Percentiles rank a stretch among this genome's conserved stretches.
These are phyloP conservation scores for Cystobasidiaceae sp. DNA, from an alignment of 1,284 basidiomycete species.

Conservation along the genomic window DNA sequence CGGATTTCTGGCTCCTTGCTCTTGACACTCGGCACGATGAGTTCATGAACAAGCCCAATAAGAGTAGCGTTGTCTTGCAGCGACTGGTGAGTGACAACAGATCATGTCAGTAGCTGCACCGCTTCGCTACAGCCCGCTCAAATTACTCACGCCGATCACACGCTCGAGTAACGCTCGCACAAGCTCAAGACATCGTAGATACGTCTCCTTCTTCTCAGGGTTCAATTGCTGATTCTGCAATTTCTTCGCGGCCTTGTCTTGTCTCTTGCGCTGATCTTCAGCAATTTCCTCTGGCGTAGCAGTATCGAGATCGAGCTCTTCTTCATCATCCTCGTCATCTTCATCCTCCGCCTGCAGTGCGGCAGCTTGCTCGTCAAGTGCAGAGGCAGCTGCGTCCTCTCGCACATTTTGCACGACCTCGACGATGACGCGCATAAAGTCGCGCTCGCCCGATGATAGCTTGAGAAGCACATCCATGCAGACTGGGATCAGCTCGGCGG, in stretches of 20 bases:
- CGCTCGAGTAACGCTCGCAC: slow-evolving; percentile 88
- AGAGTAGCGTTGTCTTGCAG: slow-evolving; percentile 92
- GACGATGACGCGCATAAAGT: slow-evolving; percentile 88
- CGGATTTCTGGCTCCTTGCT: slow-evolving; percentile 77
- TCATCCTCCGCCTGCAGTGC: slow-evolving; percentile 46
- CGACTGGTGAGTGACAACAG: slow-evolving; percentile 53
- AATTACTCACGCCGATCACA: slow-evolving; percentile 69
- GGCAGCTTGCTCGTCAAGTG: not conserved
- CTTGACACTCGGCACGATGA: slow-evolving; percentile 85
- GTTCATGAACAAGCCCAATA: slow-evolving; percentile 79
- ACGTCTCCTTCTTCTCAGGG: slow-evolving; percentile 49
- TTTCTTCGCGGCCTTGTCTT: slow-evolving; percentile 26
- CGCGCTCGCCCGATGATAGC: slow-evolving; percentile 77
- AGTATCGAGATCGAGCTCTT: slow-evolving; percentile 32
- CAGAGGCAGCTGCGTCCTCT: slow-evolving; percentile 49
- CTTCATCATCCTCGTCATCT: slow-evolving; percentile 50
- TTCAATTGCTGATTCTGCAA: slow-evolving; percentile 25
- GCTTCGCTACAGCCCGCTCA: not conserved
- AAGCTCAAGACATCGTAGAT: slow-evolving; percentile 76
- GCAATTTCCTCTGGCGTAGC: slow-evolving; percentile 27
- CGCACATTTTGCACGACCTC: slow-evolving; percentile 85
- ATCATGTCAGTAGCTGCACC: not conserved
- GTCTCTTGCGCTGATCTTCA: not conserved
- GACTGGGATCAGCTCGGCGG: slow-evolving; percentile 67
- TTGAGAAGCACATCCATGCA: slow-evolving; percentile 83